These are phyloP conservation scores for Mycena filopes DNA, from an alignment of 768 basidiomycete genomes.

Conservation along the genomic window DNA sequence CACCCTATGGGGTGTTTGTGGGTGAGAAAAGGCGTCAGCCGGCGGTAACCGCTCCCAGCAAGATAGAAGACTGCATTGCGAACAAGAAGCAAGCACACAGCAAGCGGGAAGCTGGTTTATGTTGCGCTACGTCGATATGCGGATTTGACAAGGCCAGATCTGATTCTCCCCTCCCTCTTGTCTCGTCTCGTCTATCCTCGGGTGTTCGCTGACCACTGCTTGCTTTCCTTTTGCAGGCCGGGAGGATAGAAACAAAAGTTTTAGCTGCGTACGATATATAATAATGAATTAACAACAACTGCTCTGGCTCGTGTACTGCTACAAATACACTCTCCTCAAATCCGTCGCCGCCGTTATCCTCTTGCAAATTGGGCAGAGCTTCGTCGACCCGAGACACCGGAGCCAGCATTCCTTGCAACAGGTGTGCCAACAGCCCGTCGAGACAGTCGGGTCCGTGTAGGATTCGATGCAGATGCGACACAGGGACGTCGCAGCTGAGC, in stretches of 20 bases:
- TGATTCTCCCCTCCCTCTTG: conserved; percentile 55
- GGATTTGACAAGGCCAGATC: conserved; percentile 90
- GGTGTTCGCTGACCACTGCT: too few species aligned
- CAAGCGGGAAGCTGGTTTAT: conserved; percentile 59
- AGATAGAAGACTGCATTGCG: background rate
- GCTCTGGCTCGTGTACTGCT: conserved; percentile 13
- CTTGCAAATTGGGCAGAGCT: conserved; percentile 89
- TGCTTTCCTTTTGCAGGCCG: too few species aligned
- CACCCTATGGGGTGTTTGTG: conserved; percentile 28
- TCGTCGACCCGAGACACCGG: conserved; percentile 83
- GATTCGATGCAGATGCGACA: conserved; percentile 87
- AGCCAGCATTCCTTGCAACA: conserved; percentile 88
- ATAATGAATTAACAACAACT: conserved; percentile 8
- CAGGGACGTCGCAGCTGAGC: conserved; percentile 55
- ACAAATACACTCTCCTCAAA: conserved; percentile 80
- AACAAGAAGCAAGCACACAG: too few species aligned
- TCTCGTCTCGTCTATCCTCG: conserved; percentile 13
- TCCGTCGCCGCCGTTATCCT: conserved; percentile 84
- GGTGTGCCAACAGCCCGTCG: conserved; percentile 90
- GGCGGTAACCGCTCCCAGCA: conserved; percentile 59
- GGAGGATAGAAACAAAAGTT: background rate
- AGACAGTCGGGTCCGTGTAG: conserved; percentile 81
- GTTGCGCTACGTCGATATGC: conserved; percentile 52
- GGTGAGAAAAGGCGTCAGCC: conserved; percentile 26
- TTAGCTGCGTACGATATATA: conserved; percentile 26